A percentile compares a stretch with the other conserved stretches of the same genome.
Conservation (phyloP, 2,329 filamentous ascomycete genomes). For the Samsoniella hepiali region DNA sequence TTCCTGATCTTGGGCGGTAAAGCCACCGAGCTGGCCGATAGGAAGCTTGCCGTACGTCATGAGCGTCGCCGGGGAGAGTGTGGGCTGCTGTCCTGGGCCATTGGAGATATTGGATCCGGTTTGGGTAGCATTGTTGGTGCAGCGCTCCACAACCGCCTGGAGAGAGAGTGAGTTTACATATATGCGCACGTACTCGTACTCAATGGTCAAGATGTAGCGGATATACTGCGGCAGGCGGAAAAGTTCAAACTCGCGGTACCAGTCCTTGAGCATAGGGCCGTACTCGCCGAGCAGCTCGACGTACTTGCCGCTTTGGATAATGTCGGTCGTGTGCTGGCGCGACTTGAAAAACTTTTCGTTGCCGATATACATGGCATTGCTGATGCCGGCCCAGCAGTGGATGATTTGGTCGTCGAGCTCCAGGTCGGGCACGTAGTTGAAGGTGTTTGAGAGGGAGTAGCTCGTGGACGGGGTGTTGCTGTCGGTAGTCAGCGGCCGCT, state of each 20-base stretch:
- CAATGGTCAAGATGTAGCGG: conserved; percentile 79
- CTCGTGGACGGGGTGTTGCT: conserved; percentile 60
- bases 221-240: conserved; percentile 65
- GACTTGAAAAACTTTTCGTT: conserved; percentile 88
- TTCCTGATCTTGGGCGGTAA: conserved; percentile 64
- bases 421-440: conserved; percentile 65
- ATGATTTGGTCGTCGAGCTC: conserved; percentile 68
- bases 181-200: conserved; percentile 92
- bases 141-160: conserved; percentile 91
- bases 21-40: conserved; percentile 60
- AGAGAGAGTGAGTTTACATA: conserved; percentile 93
- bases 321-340: conserved; percentile 79
- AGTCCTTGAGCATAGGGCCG: conserved; percentile 71
- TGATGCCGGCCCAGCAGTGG: conserved; percentile 92
- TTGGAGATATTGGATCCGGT: conserved; percentile 36
- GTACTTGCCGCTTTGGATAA: conserved; percentile 85
- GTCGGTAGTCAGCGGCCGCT: conserved; percentile 49
- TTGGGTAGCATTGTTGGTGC: conserved; percentile 68
- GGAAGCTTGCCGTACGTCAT: conserved; percentile 63
- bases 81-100: conserved; percentile 31
- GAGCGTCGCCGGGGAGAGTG: conserved; percentile 61
- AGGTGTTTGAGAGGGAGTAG: conserved; percentile 54
- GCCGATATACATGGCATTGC: conserved; percentile 84
- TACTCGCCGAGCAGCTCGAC: conserved; percentile 77
- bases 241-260: conserved; percentile 79